Conservation (phyloP, 805 yeast species). For the Metschnikowia gelsemii region DNA sequence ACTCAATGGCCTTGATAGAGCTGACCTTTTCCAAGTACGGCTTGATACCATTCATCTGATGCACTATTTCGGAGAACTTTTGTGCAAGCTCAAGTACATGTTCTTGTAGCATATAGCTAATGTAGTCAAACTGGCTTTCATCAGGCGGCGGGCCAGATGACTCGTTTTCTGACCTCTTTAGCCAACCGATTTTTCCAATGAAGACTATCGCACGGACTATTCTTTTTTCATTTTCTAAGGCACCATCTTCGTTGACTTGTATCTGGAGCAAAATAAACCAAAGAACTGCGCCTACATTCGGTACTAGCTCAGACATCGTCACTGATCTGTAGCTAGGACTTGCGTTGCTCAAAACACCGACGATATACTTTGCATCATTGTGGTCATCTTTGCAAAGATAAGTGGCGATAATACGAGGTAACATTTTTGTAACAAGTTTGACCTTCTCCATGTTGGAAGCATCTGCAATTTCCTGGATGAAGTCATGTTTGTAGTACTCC, state of each 20-base stretch:
- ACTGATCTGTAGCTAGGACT: conserved; percentile 46
- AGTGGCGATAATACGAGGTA: conserved; percentile 56
- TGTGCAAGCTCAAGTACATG: conserved; percentile 75
- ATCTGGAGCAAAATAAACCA: conserved; percentile 37
- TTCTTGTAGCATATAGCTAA: conserved; percentile 43
- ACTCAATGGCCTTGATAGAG: conserved; percentile 71
- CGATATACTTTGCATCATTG: conserved; percentile 50
- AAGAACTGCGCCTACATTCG: conserved; percentile 39
- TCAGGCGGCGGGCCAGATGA: conserved; percentile 10
- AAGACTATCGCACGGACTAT: conserved; percentile 46
- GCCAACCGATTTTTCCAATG: conserved; percentile 31
- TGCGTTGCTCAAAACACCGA: conserved; percentile 51
- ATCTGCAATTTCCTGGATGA: conserved; percentile 60
- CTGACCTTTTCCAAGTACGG: conserved; percentile 71
- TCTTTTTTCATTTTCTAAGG: conserved; percentile 31
- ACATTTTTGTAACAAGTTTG: conserved; percentile 47
- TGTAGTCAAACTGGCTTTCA: conserved; percentile 24
- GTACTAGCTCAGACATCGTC: conserved; percentile 33
- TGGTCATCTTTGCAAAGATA: conserved; percentile 51
- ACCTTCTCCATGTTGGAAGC: conserved; percentile 46
- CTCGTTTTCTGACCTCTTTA: conserved; percentile 13
- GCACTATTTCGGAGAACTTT: conserved; percentile 73
- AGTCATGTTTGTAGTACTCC: conserved; percentile 61
- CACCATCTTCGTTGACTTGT: conserved; percentile 30
- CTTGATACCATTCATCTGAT: conserved; percentile 67